Base-by-base conservation (phyloP, 768 basidiomycete species). In the Hortiboletus flavorubellus region DNA sequence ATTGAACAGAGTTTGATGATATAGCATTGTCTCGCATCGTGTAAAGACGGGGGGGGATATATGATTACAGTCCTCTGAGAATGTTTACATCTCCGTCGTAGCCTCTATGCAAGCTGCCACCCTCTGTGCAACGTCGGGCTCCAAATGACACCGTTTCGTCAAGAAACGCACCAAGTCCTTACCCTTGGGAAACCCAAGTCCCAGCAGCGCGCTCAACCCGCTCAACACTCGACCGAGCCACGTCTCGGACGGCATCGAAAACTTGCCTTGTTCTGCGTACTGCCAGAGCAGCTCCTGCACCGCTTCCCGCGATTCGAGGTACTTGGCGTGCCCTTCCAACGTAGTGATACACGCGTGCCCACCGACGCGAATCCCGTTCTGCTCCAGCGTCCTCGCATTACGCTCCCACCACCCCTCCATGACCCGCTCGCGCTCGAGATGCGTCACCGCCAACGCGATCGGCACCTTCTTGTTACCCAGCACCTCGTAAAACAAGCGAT, bases 1-100 rank as follows among this genome's bases (percentile, higher is more conserved):
- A 81, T 98, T 41, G 92, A 97, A 65, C 82, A 81, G 14, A 80
- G 82, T 21, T 61, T 83, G 51, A 55, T 65, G 55, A 66, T 78
- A 62, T 85, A 75, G 66, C 18, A 44, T 46, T 15, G 5, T 29
- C 47, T 44, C 26, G 18, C 37, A 48, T 43, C 44, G 46, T n/a
- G 41, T 15, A 37, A 34, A 12, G 18, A 29, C 33, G 45, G 18
- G 33, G 45, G 49, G 46, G 49, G 15, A 38, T 46, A 51, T 56
- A 45, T 21, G 40, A 55, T 43, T 43, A 51, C 38, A 49, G 33
- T 26, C 26, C 26, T 26, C 26, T 54, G 39, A 38, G 37, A 43
- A 18, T n/a, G 15, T 51, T 46, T 56, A 64, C 35, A 39, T 41
- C 29, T 59, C 55, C 16, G 33, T 29, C 42, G 37, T 43, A 8